These are phyloP conservation scores for Trichoderma guizhouense DNA, from an alignment of 2,329 filamentous ascomycete genomes.

Conservation along the genomic window DNA sequence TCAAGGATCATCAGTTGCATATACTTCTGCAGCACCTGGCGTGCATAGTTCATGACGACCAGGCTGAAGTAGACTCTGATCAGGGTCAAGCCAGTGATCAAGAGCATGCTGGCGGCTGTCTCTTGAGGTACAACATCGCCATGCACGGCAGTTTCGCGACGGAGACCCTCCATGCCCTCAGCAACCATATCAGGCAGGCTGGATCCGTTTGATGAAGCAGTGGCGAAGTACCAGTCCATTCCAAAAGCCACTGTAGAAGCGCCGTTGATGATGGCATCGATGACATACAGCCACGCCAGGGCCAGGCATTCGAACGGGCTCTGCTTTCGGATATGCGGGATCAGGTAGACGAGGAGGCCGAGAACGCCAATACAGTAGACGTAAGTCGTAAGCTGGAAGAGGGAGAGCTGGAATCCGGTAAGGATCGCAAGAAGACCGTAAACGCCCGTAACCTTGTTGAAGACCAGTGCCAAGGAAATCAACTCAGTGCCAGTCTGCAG, in stretches of 20 bases:
- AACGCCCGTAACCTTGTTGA: conserved; percentile 90
- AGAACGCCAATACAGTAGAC: conserved; percentile 78
- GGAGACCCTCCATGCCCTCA: conserved; percentile 34
- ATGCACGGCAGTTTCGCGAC: conserved; percentile 33
- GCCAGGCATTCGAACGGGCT: conserved; percentile 75
- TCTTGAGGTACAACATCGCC: conserved; percentile 47
- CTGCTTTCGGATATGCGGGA: conserved; percentile 76
- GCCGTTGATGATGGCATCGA: conserved; percentile 79
- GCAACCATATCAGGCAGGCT: conserved; percentile 28
- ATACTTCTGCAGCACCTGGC: conserved; percentile 70
- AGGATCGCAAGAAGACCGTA: conserved; percentile 87
- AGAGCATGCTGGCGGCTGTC: conserved; percentile 70
- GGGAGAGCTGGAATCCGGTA: conserved; percentile 79
- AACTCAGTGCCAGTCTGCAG: conserved; percentile 83
- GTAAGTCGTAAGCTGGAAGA: conserved; percentile 86
- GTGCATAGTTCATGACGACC: conserved; percentile 78
- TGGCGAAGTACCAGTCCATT: conserved; percentile 77
- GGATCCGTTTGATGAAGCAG: conserved; percentile 46
- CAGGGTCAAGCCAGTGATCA: conserved; percentile 71
- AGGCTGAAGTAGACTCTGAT: conserved; percentile 80
- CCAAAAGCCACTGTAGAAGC: conserved; percentile 81
- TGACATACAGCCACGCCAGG: conserved; percentile 78
- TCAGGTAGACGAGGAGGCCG: conserved; percentile 63
- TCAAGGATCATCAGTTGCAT: conserved; percentile 48
- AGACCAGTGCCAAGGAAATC: conserved; percentile 75